phyloP scores from a whole-genome alignment of 23 red algal genomes.

The Pyropia haitanensis region DNA sequence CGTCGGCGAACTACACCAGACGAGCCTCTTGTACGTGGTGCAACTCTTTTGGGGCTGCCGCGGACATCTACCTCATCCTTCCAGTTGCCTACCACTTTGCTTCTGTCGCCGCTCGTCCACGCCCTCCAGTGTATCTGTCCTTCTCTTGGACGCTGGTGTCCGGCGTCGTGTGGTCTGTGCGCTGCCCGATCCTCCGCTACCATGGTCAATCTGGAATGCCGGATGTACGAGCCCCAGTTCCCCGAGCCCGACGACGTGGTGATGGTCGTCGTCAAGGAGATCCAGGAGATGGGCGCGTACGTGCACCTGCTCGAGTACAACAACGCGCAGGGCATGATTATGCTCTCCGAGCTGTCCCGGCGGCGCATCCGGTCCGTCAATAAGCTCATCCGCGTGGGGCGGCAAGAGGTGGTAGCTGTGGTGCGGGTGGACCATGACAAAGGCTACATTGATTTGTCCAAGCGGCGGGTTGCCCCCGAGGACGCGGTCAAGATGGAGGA shows the following conservation, averaged over 20 bases:
- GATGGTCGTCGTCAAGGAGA: constrained; percentile 94
- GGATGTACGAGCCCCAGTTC: constrained; percentile 99
- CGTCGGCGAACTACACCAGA: no score
- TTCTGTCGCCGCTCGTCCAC: no score
- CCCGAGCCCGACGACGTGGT: constrained; percentile 98
- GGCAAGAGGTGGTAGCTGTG: constrained; percentile 81
- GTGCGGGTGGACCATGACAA: constrained; percentile 98
- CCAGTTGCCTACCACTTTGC: no score
- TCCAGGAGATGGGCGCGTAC: constrained; percentile 99
- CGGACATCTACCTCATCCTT: no score
- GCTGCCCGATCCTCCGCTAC: constrained; percentile 7
- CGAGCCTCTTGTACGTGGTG: no score
- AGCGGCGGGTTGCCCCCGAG: constrained; percentile 85
- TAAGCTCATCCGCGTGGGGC: constrained; percentile 87
- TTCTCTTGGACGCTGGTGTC: no score
- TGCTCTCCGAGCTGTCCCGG: constrained; percentile 98
- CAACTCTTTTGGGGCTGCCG: no score
- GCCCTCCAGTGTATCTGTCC: no score
- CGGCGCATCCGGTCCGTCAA: constrained; percentile 97
- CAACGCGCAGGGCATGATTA: constrained; percentile 98
- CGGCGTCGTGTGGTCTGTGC: no score
- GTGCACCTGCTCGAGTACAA: constrained; percentile 97
- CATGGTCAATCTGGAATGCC: constrained; percentile 87
- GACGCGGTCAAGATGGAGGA: constrained; percentile 93
- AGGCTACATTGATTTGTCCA: constrained; percentile 99